phyloP scores from a whole-genome alignment of 495 filamentous ascomycete species.

The Oidiodendron maius region DNA sequence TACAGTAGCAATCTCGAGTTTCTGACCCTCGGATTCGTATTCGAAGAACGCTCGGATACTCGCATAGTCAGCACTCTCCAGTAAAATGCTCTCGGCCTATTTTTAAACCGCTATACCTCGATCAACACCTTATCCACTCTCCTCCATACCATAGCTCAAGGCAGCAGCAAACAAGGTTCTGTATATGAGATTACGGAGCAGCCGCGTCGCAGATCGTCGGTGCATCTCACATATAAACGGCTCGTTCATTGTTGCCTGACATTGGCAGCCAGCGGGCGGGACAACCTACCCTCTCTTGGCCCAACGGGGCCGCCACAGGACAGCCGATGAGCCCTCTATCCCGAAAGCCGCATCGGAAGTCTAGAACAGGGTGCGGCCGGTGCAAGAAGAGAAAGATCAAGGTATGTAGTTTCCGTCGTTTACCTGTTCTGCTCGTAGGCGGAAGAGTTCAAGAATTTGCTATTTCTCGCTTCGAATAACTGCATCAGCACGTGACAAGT shows the following conservation, averaged over 20 bases:
- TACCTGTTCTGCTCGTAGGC: no score
- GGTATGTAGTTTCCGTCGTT: constrained; percentile 11
- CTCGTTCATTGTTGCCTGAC: background rate
- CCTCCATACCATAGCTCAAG: no score
- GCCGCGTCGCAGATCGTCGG: background rate
- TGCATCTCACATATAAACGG: background rate
- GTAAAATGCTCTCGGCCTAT: no score
- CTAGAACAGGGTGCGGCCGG: constrained; percentile 28
- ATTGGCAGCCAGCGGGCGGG: background rate
- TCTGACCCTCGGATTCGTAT: no score
- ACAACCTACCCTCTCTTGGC: background rate
- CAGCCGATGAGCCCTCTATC: background rate
- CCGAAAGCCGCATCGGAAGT: constrained; percentile 25
- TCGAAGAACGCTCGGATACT: no score
- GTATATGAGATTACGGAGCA: background rate
- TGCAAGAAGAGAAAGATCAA: constrained; percentile 36
- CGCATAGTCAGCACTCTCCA: no score
- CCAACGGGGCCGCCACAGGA: background rate
- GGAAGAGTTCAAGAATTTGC: no score
- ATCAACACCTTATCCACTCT: no score
- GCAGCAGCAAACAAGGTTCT: background rate
- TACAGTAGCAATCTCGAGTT: no score
- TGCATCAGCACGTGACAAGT: background rate
- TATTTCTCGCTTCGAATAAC: background rate
- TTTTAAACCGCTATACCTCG: no score